A percentile compares a stretch with the other conserved stretches of the same genome.
Conservation (phyloP, 768 basidiomycete species). For the Ramaria sp. region DNA sequence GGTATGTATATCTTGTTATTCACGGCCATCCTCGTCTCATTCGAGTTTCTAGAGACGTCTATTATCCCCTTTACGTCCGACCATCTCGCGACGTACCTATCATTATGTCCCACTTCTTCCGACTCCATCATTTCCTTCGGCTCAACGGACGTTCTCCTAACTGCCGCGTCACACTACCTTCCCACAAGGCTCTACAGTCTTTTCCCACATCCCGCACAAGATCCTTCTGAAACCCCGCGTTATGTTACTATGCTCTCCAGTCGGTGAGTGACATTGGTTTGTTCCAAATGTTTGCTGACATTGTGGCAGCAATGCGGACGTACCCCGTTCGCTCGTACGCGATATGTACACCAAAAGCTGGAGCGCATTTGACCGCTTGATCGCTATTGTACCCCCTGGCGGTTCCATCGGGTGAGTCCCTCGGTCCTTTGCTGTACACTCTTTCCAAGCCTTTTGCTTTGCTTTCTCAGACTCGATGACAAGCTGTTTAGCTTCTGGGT, state of each 20-base stretch:
- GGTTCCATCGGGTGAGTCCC: slow-evolving; percentile 70
- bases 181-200: slow-evolving; percentile 67
- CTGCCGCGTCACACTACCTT: slow-evolving; percentile 64
- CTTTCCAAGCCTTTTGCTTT: neutral
- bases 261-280: slow-evolving; percentile 32
- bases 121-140: slow-evolving; percentile 76
- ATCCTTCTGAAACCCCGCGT: slow-evolving; percentile 57
- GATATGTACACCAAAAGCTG: slow-evolving; percentile 92
- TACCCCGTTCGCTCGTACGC: slow-evolving; percentile 72
- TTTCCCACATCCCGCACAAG: slow-evolving; percentile 76
- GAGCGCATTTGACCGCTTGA: slow-evolving; percentile 83
- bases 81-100: slow-evolving; percentile 67
- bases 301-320: slow-evolving; percentile 60
- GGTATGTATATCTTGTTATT: slow-evolving; percentile 29
- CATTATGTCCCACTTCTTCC: slow-evolving; percentile 56
- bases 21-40: neutral
- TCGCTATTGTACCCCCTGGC: slow-evolving; percentile 83
- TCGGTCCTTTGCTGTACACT: slow-evolving; percentile 2
- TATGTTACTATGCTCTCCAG: slow-evolving; percentile 65
- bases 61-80: slow-evolving; percentile 72
- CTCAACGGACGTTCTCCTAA: slow-evolving; percentile 68
- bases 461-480: slow-evolving; percentile 60
- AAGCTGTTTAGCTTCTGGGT: slow-evolving; percentile 89
- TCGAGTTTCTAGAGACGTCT: slow-evolving; percentile 42
- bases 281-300: neutral